Evolutionary conservation across 768 basidiomycete genomes (phyloP).

Genomic region (Macrolepiota fuliginosa): DNA sequence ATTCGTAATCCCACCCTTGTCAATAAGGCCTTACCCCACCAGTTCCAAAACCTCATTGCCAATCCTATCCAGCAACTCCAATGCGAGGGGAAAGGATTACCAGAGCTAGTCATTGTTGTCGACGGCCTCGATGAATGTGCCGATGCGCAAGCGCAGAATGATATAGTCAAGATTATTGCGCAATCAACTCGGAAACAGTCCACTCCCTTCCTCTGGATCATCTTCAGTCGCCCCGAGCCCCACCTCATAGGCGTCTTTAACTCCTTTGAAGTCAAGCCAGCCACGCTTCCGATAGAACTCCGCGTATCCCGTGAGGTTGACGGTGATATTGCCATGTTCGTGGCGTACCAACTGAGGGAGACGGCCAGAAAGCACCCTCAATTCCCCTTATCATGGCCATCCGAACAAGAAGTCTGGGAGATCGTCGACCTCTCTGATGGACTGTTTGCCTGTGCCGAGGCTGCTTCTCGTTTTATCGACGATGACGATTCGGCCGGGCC

Average conservation of each 20-base stretch:
- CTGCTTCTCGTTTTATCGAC: conserved; percentile 6
- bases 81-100: neutral
- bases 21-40: no score
- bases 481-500: neutral
- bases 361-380: neutral
- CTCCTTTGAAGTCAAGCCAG: neutral
- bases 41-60: neutral
- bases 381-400: conserved; percentile 5
- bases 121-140: conserved; percentile 5
- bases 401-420: no score
- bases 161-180: neutral
- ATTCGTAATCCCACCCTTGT: neutral
- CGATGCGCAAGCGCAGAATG: neutral
- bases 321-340: conserved; percentile 6
- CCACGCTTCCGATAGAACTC: neutral
- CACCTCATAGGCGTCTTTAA: conserved; percentile 8
- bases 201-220: neutral
- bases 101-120: no score
- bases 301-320: conserved; percentile 8
- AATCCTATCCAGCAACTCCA: neutral
- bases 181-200: neutral
- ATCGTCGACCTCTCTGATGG: no score
- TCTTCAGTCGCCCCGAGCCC: neutral
- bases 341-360: neutral
- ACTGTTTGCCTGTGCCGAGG: no score